phyloP scores from a whole-genome alignment of 2,329 filamentous ascomycete species.

The Passalora sequoiae region DNA sequence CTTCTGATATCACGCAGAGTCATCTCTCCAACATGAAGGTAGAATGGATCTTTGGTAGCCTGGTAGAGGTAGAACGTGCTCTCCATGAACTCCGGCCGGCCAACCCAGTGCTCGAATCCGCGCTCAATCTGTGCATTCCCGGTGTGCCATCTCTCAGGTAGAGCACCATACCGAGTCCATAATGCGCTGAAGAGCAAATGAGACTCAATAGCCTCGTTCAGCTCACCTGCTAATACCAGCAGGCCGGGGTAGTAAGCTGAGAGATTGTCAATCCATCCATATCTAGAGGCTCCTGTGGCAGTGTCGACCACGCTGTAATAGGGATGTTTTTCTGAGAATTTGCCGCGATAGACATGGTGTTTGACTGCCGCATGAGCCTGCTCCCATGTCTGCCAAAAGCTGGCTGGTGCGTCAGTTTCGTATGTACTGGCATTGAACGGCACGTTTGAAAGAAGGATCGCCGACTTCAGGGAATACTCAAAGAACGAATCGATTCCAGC shows the following conservation, averaged over 20 bases:
- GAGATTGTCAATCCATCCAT: conserved; percentile 93
- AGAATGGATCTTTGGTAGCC: conserved; percentile 92
- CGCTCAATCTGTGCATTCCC: conserved; percentile 75
- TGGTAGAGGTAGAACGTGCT: conserved; percentile 95
- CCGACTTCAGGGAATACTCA: conserved; percentile 92
- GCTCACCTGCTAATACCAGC: conserved; percentile 75
- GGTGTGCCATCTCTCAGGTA: conserved; percentile 76
- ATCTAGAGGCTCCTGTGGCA: conserved; percentile 77
- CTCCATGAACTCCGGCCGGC: conserved; percentile 93
- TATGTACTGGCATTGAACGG: conserved; percentile 48
- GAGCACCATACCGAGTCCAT: conserved; percentile 89
- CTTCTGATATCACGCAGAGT: conserved; percentile 79
- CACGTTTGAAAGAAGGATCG: conserved; percentile 78
- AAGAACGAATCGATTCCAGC: conserved; percentile 98
- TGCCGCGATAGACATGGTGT: conserved; percentile 74
- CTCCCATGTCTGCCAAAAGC: conserved; percentile 78
- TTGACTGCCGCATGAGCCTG: conserved; percentile 82
- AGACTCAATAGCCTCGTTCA: conserved; percentile 85
- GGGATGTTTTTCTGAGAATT: conserved; percentile 68
- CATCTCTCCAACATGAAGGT: conserved; percentile 94
- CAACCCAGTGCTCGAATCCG: conserved; percentile 89
- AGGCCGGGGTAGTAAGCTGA: conserved; percentile 93
- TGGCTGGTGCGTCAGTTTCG: conserved; percentile 60
- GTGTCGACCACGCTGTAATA: conserved; percentile 91
- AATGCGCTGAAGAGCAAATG: conserved; percentile 87